phyloP scores from a whole-genome alignment of 2,329 filamentous ascomycete species.

The Rutstroemia sp. region DNA sequence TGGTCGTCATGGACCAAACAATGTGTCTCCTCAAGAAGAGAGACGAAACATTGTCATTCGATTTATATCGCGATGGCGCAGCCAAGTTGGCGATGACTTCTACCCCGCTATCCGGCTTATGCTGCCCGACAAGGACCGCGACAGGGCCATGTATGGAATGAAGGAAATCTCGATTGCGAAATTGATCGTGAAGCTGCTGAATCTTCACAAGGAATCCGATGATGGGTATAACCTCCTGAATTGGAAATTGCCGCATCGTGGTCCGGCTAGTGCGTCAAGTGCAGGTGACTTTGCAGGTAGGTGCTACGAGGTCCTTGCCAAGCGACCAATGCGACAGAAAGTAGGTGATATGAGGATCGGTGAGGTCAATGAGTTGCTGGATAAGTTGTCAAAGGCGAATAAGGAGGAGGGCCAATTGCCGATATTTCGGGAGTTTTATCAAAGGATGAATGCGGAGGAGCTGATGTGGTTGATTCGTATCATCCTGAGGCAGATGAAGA shows the following conservation, averaged over 20 bases:
- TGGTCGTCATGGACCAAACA: constrained; percentile 44
- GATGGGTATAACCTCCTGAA: constrained; percentile 80
- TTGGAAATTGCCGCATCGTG: constrained; percentile 83
- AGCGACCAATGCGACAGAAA: constrained; percentile 67
- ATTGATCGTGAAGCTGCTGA: constrained; percentile 83
- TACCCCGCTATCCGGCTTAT: constrained; percentile 90
- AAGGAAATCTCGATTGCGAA: constrained; percentile 91
- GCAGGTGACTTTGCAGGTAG: constrained; percentile 89
- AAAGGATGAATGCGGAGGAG: constrained; percentile 87
- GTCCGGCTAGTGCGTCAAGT: constrained; percentile 46
- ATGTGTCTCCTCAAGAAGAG: constrained; percentile 66
- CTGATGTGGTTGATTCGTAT: constrained; percentile 93
- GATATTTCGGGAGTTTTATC: constrained; percentile 79
- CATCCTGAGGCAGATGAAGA: constrained; percentile 69
- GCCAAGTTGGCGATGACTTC: constrained; percentile 83
- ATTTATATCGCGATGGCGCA: constrained; percentile 82
- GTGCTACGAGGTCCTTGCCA: constrained; percentile 80
- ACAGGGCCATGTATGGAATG: constrained; percentile 85
- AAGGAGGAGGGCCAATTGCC: constrained; percentile 79
- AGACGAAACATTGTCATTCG: constrained; percentile 73
- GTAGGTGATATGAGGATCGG: constrained; percentile 77
- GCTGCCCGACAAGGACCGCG: constrained; percentile 84
- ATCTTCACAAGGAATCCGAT: constrained; percentile 83
- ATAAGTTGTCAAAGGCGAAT: constrained; percentile 65
- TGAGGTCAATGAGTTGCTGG: constrained; percentile 81